Evolutionary conservation across 805 yeast species (phyloP).

Genomic region (Zygotorulaspora danielsina): DNA sequence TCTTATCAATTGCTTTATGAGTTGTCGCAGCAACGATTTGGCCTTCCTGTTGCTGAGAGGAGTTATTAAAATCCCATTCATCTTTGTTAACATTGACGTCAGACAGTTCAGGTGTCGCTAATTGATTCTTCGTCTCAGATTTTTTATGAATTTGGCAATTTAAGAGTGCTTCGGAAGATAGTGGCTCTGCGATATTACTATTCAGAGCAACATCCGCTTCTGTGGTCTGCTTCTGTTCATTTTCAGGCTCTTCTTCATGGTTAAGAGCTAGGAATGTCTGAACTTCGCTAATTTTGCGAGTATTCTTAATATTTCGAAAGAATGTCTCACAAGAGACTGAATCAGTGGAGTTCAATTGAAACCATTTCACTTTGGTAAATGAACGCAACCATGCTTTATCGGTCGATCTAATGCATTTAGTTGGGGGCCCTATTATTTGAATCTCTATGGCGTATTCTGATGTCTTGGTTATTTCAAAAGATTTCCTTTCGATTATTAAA

Average conservation of each 20-base stretch:
- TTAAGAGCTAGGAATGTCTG: slow-evolving; percentile 27
- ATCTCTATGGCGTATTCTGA: slow-evolving; percentile 16
- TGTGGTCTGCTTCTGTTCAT: slow-evolving; percentile 7
- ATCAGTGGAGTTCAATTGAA: slow-evolving; percentile 11
- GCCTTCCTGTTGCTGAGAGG: slow-evolving; percentile 6
- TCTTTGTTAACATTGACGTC: slow-evolving; percentile 11
- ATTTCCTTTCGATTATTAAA: slow-evolving; percentile 17
- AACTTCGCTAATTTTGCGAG: slow-evolving; percentile 35
- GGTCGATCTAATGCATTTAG: slow-evolving; percentile 7
- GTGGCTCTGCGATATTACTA: background rate
- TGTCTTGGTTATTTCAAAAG: slow-evolving; percentile 9
- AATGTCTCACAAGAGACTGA: slow-evolving; percentile 3
- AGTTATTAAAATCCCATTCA: slow-evolving; percentile 18
- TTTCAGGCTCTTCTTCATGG: slow-evolving; percentile 14
- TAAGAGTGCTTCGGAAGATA: background rate
- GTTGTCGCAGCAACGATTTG: background rate
- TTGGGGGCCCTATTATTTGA: slow-evolving; percentile 1
- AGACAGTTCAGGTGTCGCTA: slow-evolving; percentile 21
- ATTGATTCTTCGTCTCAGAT: slow-evolving; percentile 7
- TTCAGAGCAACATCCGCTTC: background rate
- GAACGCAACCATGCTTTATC: slow-evolving; percentile 5
- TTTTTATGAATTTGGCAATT: slow-evolving; percentile 2
- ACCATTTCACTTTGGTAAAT: slow-evolving; percentile 10
- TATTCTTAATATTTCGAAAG: slow-evolving; percentile 8
- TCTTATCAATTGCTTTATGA: slow-evolving; percentile 1